Evolutionary conservation across 371 early-diverging fungal genomes (phyloP), one percentile per base, ranked within the genome.

Genomic region (Entomophthora muscae): DNA sequence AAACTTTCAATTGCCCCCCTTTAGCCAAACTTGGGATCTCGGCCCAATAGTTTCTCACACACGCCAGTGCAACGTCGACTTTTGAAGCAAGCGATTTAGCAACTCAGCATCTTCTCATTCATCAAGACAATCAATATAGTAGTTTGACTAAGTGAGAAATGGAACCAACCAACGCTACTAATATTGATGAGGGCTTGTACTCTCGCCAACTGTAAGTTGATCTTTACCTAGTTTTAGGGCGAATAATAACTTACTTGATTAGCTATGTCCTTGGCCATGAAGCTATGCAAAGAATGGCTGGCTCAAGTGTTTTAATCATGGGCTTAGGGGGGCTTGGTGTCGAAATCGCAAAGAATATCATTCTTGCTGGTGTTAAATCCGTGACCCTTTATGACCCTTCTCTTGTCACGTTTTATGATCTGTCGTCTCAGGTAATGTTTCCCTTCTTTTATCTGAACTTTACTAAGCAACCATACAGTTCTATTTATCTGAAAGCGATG

Each of bases 241-340:
- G 17, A 53, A 60, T 64, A 52, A 64, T 57, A 63, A 64, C 27
- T 65, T 28, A 67, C 63, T 29, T 57, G n/a, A 31, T 32, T 75
- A 97, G 98, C 61, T 97, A 96, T 71, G 99, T 99, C 22, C 84
- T 99, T 64, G 99, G 99, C 29, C 93, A 93, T 72, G 99, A 98
- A 65, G 99, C 99, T 65, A 99, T 99, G 99, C 82, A 89, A 69
- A 93, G 92, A 76, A 98, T 99, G 99, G 84, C 92, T 72, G 73
- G 76, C 57, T 92, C 95, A 63, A 92, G 95, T 73, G 95, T 99
- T 24, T 81, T 99, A 42, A 85, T 99, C 61, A 79, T 98, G 51
- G 99, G 99, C 13, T 72, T 98, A 56, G 89, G 90, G 69, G 98
- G 98, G 53, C 84, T 98, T 65, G 99, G 99, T 64, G 88, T 94